Conservation (phyloP, 495 filamentous ascomycete species). For the Podospora didyma region DNA sequence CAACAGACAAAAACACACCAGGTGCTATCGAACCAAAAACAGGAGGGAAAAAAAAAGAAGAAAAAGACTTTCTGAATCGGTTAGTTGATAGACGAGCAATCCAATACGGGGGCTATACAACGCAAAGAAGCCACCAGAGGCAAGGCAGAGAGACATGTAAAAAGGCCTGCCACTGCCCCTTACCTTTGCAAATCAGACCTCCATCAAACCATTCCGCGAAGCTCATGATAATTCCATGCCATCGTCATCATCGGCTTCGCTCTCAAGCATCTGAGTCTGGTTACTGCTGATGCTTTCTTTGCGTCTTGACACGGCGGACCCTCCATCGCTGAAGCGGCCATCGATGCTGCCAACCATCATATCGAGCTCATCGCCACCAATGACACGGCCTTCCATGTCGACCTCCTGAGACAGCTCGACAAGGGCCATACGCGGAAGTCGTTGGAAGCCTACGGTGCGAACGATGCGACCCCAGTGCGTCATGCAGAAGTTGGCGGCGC, state of each 20-base stretch:
- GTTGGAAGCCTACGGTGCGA: slow-evolving; percentile 79
- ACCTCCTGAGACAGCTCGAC: slow-evolving; percentile 91
- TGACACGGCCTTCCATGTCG: slow-evolving; percentile 82
- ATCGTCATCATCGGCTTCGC: slow-evolving; percentile 69
- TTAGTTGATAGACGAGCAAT: too few relatives aligned
- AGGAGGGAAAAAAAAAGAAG: neutral
- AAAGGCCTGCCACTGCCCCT: too few relatives aligned
- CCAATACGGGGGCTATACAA: too few relatives aligned
- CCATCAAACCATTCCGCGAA: neutral
- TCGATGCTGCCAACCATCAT: slow-evolving; percentile 63
- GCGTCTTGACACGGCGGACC: slow-evolving; percentile 42
- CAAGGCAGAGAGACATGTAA: too few relatives aligned
- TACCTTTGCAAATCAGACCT: too few relatives aligned
- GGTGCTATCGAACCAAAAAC: neutral
- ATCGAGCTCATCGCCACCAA: slow-evolving; percentile 80
- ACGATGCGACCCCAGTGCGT: slow-evolving; percentile 94
- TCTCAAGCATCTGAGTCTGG: slow-evolving; percentile 51
- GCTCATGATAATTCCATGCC: slow-evolving; percentile 45
- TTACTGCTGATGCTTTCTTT: slow-evolving; percentile 58
- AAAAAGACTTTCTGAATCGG: too few relatives aligned
- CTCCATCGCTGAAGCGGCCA: slow-evolving; percentile 52
- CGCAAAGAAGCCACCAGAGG: too few relatives aligned
- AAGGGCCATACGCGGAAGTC: slow-evolving; percentile 68
- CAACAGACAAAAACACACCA: neutral
- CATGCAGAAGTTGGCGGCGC: slow-evolving; percentile 83